phyloP scores from a whole-genome alignment of 2,329 filamentous ascomycete species.

The Coniella vitis region DNA sequence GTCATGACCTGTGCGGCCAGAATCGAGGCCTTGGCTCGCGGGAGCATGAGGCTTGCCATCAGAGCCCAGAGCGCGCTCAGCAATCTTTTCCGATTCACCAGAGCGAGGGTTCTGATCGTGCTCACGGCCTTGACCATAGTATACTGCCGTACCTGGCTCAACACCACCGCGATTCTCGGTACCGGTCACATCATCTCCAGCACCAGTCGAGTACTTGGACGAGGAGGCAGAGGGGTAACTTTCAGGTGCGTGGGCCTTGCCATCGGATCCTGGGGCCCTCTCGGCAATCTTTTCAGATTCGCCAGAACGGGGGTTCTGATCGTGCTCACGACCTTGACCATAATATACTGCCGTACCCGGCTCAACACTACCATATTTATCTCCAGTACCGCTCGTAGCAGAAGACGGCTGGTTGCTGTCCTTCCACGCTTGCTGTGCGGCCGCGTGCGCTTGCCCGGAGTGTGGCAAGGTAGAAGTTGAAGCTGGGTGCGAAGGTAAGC shows the following conservation, averaged over 20 bases:
- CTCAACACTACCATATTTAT: not conserved
- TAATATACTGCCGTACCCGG: slow-evolving; percentile 6
- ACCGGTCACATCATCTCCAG: not conserved
- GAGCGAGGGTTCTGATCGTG: slow-evolving; percentile 6
- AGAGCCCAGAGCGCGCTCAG: slow-evolving; percentile 4
- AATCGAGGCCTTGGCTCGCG: not conserved
- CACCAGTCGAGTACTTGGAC: not conserved
- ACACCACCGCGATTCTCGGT: no score
- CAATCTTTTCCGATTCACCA: slow-evolving; percentile 2
- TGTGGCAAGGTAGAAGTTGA: not conserved
- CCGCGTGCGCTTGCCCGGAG: slow-evolving; percentile 4
- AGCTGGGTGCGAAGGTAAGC: not conserved
- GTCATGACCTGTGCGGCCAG: not conserved
- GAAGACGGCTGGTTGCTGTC: not conserved
- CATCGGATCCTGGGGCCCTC: slow-evolving; percentile 5
- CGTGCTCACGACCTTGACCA: slow-evolving; percentile 9
- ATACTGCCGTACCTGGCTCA: not conserved
- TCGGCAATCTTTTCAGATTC: slow-evolving; percentile 7
- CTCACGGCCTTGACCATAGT: slow-evolving; percentile 9
- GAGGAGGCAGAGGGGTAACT: no score
- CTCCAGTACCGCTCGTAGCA: no score
- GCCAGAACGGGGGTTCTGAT: slow-evolving; percentile 1
- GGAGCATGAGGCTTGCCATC: slow-evolving; percentile 5
- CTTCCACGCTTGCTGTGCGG: slow-evolving; percentile 8
- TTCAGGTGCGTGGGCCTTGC: not conserved